phyloP scores from a whole-genome alignment of 371 early-diverging fungal genomes.

The Lichtheimia corymbifera region DNA sequence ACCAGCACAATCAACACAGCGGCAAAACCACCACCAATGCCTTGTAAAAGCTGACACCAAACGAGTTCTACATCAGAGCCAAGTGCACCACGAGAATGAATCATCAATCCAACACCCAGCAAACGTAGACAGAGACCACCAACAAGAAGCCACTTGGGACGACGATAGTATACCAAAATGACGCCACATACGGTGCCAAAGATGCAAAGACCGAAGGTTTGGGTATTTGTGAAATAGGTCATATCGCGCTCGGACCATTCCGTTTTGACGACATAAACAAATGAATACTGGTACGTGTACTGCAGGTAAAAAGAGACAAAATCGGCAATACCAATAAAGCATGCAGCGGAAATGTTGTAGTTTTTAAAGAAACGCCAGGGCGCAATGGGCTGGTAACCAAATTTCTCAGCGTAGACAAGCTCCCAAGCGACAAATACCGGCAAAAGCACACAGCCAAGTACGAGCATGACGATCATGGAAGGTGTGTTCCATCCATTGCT shows the following conservation, averaged over 20 bases:
- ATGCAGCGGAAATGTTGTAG: constrained; percentile 16
- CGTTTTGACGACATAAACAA: constrained; percentile 18
- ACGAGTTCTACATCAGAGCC: constrained; percentile 45
- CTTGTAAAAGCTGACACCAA: constrained; percentile 43
- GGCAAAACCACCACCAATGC: constrained; percentile 47
- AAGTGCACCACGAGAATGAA: constrained; percentile 40
- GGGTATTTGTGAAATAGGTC: constrained; percentile 15
- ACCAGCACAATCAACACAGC: constrained; percentile 22
- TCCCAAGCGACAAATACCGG: constrained; percentile 18
- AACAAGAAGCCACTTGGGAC: constrained; percentile 18
- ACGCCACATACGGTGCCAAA: constrained; percentile 17
- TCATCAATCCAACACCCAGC: constrained; percentile 49
- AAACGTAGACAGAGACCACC: constrained; percentile 36
- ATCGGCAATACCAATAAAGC: constrained; percentile 19
- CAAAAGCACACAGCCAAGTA: constrained; percentile 15
- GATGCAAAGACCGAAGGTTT: constrained; percentile 15
- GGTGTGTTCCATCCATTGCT: constrained; percentile 20
- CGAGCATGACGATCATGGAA: constrained; percentile 21
- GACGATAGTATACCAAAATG: constrained; percentile 14
- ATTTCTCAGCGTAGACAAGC: constrained; percentile 8
- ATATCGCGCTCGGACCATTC: constrained; percentile 16
- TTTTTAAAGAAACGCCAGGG: constrained; percentile 21
- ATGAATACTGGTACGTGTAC: constrained; percentile 21
- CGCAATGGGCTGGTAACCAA: constrained; percentile 15
- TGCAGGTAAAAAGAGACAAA: constrained; percentile 25